phyloP scores from a whole-genome alignment of 768 basidiomycete species.

The Phaeotremella skinneri region DNA sequence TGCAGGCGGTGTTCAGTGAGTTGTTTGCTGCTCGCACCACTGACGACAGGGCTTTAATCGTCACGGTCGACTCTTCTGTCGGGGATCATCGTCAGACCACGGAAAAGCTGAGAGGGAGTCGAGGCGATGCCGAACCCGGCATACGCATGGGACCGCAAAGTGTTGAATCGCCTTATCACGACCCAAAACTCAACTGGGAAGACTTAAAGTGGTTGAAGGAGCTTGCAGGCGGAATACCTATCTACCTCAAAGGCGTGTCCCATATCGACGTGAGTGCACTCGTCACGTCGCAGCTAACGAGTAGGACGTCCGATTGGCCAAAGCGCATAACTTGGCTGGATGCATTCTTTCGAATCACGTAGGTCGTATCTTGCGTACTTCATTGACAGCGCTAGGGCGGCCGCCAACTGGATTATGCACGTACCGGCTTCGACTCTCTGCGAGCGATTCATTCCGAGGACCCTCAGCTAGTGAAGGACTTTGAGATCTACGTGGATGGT shows the following conservation, averaged over 20 bases:
- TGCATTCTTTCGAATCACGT: constrained; percentile 43
- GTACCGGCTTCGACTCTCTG: constrained; percentile 57
- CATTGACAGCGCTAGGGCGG: constrained; percentile 63
- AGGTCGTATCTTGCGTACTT: constrained; percentile 76
- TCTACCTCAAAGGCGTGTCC: constrained; percentile 57
- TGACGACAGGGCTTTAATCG: constrained; percentile 67
- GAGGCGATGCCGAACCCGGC: constrained; percentile 37
- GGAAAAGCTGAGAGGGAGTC: constrained; percentile 45
- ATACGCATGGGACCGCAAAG: constrained; percentile 34
- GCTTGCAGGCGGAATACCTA: constrained; percentile 53
- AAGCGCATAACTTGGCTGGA: constrained; percentile 67
- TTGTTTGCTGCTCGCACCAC: background rate
- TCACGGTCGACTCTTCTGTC: constrained; percentile 84
- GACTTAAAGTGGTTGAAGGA: constrained; percentile 46
- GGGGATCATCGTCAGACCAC: constrained; percentile 31
- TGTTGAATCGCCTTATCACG: constrained; percentile 31
- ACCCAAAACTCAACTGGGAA: constrained; percentile 48
- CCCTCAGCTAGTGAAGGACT: constrained; percentile 42
- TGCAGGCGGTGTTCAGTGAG: constrained; percentile 61
- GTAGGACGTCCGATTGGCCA: constrained; percentile 80
- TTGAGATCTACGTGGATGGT: constrained; percentile 79
- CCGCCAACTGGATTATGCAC: constrained; percentile 49
- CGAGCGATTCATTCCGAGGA: constrained; percentile 42
- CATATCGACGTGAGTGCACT: constrained; percentile 52
- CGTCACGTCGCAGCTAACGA: constrained; percentile 4